Percentiles rank a stretch among this genome's conserved stretches.
phyloP scores from a whole-genome alignment of 352 stramenopile genomes.

The Phytopythium delawarense region DNA sequence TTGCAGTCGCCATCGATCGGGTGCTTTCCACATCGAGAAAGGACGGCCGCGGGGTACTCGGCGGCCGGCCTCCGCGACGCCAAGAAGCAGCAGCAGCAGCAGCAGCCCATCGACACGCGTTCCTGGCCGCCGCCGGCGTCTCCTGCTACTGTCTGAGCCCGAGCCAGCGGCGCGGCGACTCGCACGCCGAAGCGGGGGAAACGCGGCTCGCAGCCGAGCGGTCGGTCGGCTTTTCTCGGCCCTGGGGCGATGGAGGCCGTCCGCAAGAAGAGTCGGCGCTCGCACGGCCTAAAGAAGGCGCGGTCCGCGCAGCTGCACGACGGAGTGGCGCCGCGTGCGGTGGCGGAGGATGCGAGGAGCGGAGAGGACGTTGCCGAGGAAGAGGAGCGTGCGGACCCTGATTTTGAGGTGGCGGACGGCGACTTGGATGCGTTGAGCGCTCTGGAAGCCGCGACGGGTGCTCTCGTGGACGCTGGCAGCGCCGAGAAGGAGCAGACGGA shows the following conservation, averaged over 20 bases:
- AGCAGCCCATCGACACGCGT: not conserved
- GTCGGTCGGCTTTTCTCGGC: not conserved
- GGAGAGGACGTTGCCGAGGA: not conserved
- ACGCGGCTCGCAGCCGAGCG: not conserved
- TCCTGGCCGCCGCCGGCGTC: not conserved
- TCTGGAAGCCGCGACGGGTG: conserved; percentile 4
- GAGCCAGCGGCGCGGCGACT: not conserved
- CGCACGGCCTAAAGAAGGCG: not conserved
- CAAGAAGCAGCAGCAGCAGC: no score
- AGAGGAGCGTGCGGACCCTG: not conserved
- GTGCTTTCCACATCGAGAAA: not conserved
- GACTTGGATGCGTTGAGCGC: not conserved
- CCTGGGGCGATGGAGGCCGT: conserved; percentile 9
- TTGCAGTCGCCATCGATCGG: conserved; percentile 3
- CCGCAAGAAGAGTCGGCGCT: conserved; percentile 6
- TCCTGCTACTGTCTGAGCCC: not conserved
- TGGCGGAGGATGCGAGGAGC: not conserved
- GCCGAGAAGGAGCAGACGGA: conserved; percentile 15
- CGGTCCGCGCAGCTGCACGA: not conserved
- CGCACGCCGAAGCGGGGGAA: not conserved
- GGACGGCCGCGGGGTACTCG: not conserved
- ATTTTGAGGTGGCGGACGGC: not conserved
- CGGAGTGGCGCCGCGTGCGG: not conserved
- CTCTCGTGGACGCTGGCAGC: conserved; percentile 8
- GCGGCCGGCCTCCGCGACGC: no score